A percentile compares a stretch with the other conserved stretches of the same genome.
Evolutionary conservation across 2,329 filamentous ascomycete genomes (phyloP).

Genomic region (Knoxdaviesia proteae): DNA sequence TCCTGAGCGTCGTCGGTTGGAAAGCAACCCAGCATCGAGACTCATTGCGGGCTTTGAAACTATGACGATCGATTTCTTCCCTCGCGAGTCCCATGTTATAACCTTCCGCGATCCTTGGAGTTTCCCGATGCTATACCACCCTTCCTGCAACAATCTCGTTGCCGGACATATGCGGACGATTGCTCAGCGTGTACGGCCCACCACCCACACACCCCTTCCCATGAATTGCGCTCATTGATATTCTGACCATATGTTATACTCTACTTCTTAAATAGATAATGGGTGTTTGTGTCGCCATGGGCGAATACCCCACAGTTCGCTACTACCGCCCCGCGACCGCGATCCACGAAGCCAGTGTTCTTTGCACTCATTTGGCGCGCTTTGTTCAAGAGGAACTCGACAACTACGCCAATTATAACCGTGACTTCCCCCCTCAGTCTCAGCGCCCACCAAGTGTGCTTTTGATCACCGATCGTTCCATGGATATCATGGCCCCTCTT

Average conservation of each 20-base stretch:
- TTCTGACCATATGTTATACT: neutral
- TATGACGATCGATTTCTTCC: constrained; percentile 72
- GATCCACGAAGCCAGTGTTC: constrained; percentile 67
- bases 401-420: constrained; percentile 65
- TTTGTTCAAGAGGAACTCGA: constrained; percentile 88
- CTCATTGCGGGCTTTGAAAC: constrained; percentile 65
- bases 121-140: constrained; percentile 83
- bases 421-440: constrained; percentile 63
- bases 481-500: constrained; percentile 76
- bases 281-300: constrained; percentile 73
- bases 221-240: neutral
- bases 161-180: constrained; percentile 64
- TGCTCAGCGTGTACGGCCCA: constrained; percentile 54
- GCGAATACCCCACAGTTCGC: constrained; percentile 81
- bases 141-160: constrained; percentile 68
- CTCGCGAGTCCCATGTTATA: constrained; percentile 74
- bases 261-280: constrained; percentile 36
- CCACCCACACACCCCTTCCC: neutral
- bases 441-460: constrained; percentile 63
- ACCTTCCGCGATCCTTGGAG: constrained; percentile 92
- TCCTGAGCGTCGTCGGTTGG: constrained; percentile 50
- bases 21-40: constrained; percentile 45
- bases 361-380: constrained; percentile 71
- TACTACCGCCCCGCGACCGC: constrained; percentile 65
- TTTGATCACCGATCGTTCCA: constrained; percentile 73